These are phyloP conservation scores for Coemansia sp. DNA, from an alignment of 192 early-diverging fungal species.

Conservation along the genomic window DNA sequence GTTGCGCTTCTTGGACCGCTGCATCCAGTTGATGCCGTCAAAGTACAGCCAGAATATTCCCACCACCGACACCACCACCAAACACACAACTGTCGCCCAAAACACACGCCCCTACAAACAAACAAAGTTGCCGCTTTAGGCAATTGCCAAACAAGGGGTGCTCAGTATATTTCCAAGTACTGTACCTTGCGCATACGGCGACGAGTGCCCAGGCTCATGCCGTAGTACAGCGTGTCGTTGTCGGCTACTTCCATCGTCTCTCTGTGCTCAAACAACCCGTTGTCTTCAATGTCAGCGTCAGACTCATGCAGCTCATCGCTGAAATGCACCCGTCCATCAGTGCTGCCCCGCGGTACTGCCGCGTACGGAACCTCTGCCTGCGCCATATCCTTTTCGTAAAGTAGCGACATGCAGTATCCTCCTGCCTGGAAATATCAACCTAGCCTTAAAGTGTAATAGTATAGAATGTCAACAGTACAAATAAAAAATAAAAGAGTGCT, in stretches of 20 bases:
- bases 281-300: conserved; percentile 45
- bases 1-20: conserved; percentile 62
- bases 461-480: background rate
- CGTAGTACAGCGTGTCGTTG: conserved; percentile 49
- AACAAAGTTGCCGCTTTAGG: background rate
- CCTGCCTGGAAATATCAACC: background rate
- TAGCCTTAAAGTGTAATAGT: no score
- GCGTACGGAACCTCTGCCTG: conserved; percentile 33
- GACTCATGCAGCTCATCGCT: conserved; percentile 21
- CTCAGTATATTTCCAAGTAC: background rate
- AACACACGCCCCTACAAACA: conserved; percentile 41
- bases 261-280: conserved; percentile 41
- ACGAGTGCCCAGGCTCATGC: conserved; percentile 32
- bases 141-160: background rate
- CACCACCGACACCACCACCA: conserved; percentile 46
- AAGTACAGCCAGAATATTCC: conserved; percentile 52
- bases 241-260: conserved; percentile 41
- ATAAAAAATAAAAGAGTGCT: background rate
- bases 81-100: conserved; percentile 42
- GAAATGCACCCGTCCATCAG: conserved; percentile 31
- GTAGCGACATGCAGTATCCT: conserved; percentile 19
- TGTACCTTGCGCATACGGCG: conserved; percentile 38
- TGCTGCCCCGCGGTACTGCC: conserved; percentile 29
- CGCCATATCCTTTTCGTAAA: conserved; percentile 32
- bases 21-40: conserved; percentile 52